Percentiles rank a stretch among this genome's conserved stretches.
Conservation (phyloP, 768 basidiomycete species). For the Lactifluus echinatus region DNA sequence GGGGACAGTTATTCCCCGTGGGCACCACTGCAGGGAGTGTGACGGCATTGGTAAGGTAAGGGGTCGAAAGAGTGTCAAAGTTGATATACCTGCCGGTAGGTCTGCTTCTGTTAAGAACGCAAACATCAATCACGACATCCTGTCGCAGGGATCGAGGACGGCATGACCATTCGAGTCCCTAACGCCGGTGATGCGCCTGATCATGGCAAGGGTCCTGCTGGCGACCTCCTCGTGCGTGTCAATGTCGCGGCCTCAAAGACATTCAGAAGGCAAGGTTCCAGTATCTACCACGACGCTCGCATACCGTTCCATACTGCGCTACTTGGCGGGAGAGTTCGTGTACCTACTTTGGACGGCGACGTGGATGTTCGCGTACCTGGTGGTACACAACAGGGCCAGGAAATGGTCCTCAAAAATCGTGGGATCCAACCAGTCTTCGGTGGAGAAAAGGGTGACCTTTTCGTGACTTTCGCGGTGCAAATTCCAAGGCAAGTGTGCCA, state of each 20-base stretch:
- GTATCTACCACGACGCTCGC: slow-evolving; percentile 81
- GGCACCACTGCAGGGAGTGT: slow-evolving; percentile 71
- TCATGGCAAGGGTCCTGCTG: slow-evolving; percentile 64
- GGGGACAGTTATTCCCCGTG: slow-evolving; percentile 72
- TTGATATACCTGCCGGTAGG: slow-evolving; percentile 82
- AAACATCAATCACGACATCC: not conserved
- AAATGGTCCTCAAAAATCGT: slow-evolving; percentile 86
- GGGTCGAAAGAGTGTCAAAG: slow-evolving; percentile 62
- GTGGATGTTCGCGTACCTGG: slow-evolving; percentile 88
- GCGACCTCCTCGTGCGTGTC: slow-evolving; percentile 83
- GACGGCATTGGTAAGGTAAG: slow-evolving; percentile 85
- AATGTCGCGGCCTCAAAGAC: slow-evolving; percentile 73
- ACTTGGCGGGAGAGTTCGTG: slow-evolving; percentile 85
- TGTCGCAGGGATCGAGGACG: slow-evolving; percentile 79
- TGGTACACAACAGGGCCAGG: slow-evolving; percentile 95
- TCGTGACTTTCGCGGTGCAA: slow-evolving; percentile 79
- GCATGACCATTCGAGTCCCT: slow-evolving; percentile 80
- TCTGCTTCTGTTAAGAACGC: slow-evolving; percentile 13
- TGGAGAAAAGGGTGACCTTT: slow-evolving; percentile 69
- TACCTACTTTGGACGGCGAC: slow-evolving; percentile 92
- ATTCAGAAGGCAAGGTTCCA: slow-evolving; percentile 86
- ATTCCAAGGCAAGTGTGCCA: slow-evolving; percentile 70
- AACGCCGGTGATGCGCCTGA: slow-evolving; percentile 80
- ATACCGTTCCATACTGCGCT: slow-evolving; percentile 89
- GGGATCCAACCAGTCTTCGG: slow-evolving; percentile 62